These are phyloP conservation scores for Hymenoscyphus infarciens DNA, from an alignment of 2,329 filamentous ascomycete genomes.

Conservation along the genomic window DNA sequence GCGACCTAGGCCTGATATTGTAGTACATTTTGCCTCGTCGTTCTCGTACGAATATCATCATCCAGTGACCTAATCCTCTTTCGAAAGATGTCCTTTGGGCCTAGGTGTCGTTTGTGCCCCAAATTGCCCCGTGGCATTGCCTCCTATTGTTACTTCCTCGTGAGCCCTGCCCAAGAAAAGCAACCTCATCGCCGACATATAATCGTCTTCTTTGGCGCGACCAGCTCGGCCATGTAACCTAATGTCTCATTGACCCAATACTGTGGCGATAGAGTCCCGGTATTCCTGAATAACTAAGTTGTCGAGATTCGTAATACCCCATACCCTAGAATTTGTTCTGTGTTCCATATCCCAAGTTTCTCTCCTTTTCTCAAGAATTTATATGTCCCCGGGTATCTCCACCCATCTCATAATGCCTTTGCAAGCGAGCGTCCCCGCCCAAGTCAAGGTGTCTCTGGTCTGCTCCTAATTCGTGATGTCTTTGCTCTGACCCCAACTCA, in stretches of 20 bases:
- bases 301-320: background rate
- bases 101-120: background rate
- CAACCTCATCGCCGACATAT: background rate
- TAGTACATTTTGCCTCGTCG: background rate
- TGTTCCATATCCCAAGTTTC: background rate
- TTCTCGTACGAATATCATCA: background rate
- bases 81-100: background rate
- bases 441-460: background rate
- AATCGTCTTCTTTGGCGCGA: background rate
- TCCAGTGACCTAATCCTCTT: background rate
- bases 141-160: background rate
- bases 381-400: slow-evolving; percentile 29
- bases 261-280: background rate
- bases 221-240: background rate
- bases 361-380: slow-evolving; percentile 20
- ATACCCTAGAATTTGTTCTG: background rate
- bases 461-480: slow-evolving; percentile 16
- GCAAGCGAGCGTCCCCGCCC: background rate
- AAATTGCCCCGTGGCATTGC: background rate
- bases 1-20: background rate
- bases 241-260: background rate
- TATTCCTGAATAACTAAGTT: background rate
- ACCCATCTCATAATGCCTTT: slow-evolving; percentile 20
- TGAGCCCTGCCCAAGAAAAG: background rate
- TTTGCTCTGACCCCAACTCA: slow-evolving; percentile 9